These are phyloP conservation scores for Plasmopara halstedii DNA, from an alignment of 352 stramenopile genomes.

Conservation along the genomic window DNA sequence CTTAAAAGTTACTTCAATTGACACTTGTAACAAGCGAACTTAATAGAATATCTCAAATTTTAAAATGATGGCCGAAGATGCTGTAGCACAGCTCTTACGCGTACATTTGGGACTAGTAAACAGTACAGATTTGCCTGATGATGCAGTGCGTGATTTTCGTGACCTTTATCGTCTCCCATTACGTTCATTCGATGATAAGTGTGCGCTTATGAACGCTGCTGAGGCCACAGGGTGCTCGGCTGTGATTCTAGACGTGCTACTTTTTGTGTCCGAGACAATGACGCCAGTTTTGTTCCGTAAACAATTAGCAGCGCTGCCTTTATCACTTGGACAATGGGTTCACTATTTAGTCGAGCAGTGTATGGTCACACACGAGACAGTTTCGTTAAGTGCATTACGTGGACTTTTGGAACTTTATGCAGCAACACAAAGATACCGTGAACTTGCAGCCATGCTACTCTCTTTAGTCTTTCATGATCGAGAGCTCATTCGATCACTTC, in stretches of 20 bases:
- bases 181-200: slow-evolving; percentile 33
- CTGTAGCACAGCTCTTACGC: slow-evolving; percentile 72
- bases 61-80: slow-evolving; percentile 29
- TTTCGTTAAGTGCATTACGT: slow-evolving; percentile 39
- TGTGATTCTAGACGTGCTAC: slow-evolving; percentile 63
- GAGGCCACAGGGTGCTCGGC: slow-evolving; percentile 41
- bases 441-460: slow-evolving; percentile 48
- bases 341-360: slow-evolving; percentile 55
- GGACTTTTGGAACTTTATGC: slow-evolving; percentile 39
- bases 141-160: slow-evolving; percentile 32
- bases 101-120: slow-evolving; percentile 72
- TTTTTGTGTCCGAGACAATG: slow-evolving; percentile 78
- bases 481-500: slow-evolving; percentile 23
- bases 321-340: slow-evolving; percentile 56
- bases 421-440: slow-evolving; percentile 36
- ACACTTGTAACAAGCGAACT: too few relatives aligned
- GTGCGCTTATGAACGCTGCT: slow-evolving; percentile 35
- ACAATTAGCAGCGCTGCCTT: slow-evolving; percentile 30
- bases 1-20: neutral
- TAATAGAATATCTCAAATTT: too few relatives aligned
- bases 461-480: slow-evolving; percentile 42
- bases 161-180: slow-evolving; percentile 46
- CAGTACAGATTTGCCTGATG: slow-evolving; percentile 1
- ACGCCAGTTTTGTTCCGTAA: slow-evolving; percentile 36
- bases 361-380: slow-evolving; percentile 37